Evolutionary conservation across 2,329 filamentous ascomycete species (phyloP).

Genomic region (Microdochium bolleyi): DNA sequence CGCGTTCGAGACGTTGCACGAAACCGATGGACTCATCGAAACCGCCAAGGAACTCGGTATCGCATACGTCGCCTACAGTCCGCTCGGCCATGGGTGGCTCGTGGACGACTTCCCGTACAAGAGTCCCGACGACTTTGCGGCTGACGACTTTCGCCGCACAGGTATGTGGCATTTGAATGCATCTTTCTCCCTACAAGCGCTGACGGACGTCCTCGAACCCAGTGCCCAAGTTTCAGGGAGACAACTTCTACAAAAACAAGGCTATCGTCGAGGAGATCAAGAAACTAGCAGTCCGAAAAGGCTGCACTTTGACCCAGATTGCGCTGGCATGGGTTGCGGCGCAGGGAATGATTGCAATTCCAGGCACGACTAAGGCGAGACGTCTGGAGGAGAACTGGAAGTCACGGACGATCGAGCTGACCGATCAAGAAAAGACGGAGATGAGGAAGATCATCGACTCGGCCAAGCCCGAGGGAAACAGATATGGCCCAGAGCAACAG

Average conservation of each 20-base stretch:
- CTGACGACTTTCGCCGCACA: conserved; percentile 28
- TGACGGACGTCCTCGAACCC: conserved; percentile 9
- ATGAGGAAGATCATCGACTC: conserved; percentile 10
- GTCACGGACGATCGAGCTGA: conserved; percentile 22
- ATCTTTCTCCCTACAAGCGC: conserved; percentile 4
- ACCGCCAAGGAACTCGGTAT: conserved; percentile 13
- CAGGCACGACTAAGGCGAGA: no score
- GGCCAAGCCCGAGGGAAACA: no score
- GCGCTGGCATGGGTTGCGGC: conserved; percentile 26
- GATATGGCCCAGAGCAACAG: no score
- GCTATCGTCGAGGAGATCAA: conserved; percentile 32
- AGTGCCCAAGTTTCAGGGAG: conserved; percentile 28
- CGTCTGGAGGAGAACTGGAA: conserved; percentile 11
- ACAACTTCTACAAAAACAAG: conserved; percentile 35
- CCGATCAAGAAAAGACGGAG: conserved; percentile 23
- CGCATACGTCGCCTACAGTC: conserved; percentile 36
- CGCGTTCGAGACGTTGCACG: conserved; percentile 11
- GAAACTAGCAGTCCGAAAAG: conserved; percentile 24
- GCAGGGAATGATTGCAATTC: no score
- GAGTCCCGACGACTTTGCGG: conserved; percentile 34
- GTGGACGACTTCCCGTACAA: conserved; percentile 33
- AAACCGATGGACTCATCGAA: conserved; percentile 7
- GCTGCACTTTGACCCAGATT: conserved; percentile 22
- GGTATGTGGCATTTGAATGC: conserved; percentile 15
- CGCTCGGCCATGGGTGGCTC: conserved; percentile 37